Evolutionary conservation across 2,329 filamentous ascomycete species (phyloP).

Genomic region (Emmonsia crescens): DNA sequence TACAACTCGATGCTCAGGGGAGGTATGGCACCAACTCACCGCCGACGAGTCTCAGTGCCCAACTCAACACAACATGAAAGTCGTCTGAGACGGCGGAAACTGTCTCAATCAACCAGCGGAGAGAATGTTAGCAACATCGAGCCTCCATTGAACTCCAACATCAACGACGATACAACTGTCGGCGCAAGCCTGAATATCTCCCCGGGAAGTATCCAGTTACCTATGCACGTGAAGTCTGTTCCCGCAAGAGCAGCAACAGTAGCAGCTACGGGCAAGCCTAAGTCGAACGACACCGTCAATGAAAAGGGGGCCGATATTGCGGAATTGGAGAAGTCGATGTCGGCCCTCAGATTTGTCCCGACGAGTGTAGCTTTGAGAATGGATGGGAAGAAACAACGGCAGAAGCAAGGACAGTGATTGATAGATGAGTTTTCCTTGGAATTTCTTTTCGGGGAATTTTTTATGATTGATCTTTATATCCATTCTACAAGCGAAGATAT

Average conservation of each 20-base stretch:
- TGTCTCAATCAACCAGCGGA: constrained; percentile 15
- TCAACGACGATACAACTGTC: not conserved
- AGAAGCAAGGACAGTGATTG: not conserved
- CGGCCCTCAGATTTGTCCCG: constrained; percentile 35
- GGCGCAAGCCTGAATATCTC: not conserved
- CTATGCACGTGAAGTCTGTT: not conserved
- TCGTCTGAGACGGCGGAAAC: constrained; percentile 23
- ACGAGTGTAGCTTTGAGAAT: constrained; percentile 28
- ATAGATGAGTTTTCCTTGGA: not conserved
- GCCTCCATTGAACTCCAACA: not conserved
- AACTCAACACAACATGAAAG: constrained; percentile 23
- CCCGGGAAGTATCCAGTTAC: not conserved
- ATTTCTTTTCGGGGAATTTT: not conserved
- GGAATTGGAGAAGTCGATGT: constrained; percentile 34
- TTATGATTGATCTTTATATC: not conserved
- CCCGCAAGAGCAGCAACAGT: not conserved
- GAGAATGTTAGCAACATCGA: not conserved
- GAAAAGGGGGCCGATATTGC: constrained; percentile 24
- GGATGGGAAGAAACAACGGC: constrained; percentile 9
- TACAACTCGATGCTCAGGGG: constrained; percentile 65
- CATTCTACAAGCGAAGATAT: not conserved
- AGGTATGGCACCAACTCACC: constrained; percentile 16
- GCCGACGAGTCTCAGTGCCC: constrained; percentile 30
- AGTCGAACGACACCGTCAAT: not conserved
- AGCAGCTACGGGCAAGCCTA: not conserved